A percentile compares a stretch with the other conserved stretches of the same genome.
These are phyloP conservation scores for Starmera dryadoides DNA, from an alignment of 805 yeast species.

Conservation along the genomic window DNA sequence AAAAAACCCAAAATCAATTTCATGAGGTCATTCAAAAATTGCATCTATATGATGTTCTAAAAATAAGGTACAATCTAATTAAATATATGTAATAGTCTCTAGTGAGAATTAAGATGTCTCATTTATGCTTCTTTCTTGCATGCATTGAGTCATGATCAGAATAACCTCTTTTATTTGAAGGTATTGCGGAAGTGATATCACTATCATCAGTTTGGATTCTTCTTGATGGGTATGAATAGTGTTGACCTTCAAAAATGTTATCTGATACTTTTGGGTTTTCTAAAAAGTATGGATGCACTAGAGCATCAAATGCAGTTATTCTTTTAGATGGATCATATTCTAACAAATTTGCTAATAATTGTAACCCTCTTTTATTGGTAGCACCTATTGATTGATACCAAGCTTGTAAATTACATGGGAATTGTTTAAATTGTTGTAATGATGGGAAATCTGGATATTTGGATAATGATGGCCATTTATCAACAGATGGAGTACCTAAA, in stretches of 20 bases:
- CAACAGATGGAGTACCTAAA: constrained; percentile 78
- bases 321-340: constrained; percentile 80
- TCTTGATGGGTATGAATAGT: constrained; percentile 73
- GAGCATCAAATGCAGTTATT: constrained; percentile 69
- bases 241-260: constrained; percentile 75
- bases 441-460: constrained; percentile 80
- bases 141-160: constrained; percentile 15
- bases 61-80: no score
- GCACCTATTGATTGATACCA: constrained; percentile 90
- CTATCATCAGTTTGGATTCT: constrained; percentile 83
- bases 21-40: no score
- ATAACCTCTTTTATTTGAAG: constrained; percentile 23
- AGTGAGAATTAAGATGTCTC: no score
- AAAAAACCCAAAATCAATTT: no score
- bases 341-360: constrained; percentile 54
- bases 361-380: constrained; percentile 58
- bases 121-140: constrained; percentile 20
- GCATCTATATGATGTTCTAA: no score
- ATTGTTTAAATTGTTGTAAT: constrained; percentile 49
- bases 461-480: constrained; percentile 73
- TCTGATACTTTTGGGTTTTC: constrained; percentile 61
- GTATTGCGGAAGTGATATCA: constrained; percentile 46
- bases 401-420: constrained; percentile 59
- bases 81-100: no score
- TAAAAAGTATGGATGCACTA: constrained; percentile 72